These are phyloP conservation scores for Globisporangium solare DNA, from an alignment of 352 stramenopile genomes.

Conservation along the genomic window DNA sequence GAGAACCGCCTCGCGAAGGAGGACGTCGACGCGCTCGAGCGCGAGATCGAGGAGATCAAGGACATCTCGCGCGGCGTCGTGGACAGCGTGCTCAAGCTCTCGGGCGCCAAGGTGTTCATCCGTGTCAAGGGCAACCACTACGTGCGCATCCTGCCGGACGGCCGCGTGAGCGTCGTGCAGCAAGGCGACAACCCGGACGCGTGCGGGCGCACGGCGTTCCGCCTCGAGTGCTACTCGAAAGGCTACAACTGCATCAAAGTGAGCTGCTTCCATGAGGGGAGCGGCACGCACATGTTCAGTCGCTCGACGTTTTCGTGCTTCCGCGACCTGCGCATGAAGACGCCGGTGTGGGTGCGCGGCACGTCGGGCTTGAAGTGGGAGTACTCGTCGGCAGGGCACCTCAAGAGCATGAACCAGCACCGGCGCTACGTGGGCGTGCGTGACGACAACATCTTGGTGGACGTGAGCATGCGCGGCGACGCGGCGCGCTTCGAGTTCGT, in stretches of 20 bases:
- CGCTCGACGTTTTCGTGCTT: constrained; percentile 84
- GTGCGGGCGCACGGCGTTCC: constrained; percentile 62
- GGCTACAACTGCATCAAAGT: constrained; percentile 87
- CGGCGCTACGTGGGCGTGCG: constrained; percentile 76
- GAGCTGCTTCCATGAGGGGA: constrained; percentile 70
- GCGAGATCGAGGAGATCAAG: constrained; percentile 77
- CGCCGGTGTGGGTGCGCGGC: constrained; percentile 40
- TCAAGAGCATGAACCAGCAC: constrained; percentile 89
- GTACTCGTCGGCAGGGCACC: constrained; percentile 72
- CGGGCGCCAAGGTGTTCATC: constrained; percentile 50
- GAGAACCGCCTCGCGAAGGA: constrained; percentile 69
- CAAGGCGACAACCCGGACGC: constrained; percentile 35
- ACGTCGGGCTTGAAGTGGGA: constrained; percentile 76
- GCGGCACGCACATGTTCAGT: constrained; percentile 77
- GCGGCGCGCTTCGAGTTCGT: constrained; percentile 77
- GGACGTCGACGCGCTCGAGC: constrained; percentile 67
- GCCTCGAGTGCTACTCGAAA: constrained; percentile 70
- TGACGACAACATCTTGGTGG: constrained; percentile 62
- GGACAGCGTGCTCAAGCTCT: constrained; percentile 62
- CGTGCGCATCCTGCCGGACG: constrained; percentile 41
- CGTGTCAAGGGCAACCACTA: constrained; percentile 73
- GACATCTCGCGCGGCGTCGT: constrained; percentile 58
- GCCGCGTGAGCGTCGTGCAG: constrained; percentile 50
- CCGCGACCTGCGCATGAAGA: constrained; percentile 81
- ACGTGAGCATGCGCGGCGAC: constrained; percentile 86